Percentiles rank a stretch among this genome's conserved stretches.
phyloP scores from a whole-genome alignment of 257 asterid genomes.

The Solanum chmielewskii region DNA sequence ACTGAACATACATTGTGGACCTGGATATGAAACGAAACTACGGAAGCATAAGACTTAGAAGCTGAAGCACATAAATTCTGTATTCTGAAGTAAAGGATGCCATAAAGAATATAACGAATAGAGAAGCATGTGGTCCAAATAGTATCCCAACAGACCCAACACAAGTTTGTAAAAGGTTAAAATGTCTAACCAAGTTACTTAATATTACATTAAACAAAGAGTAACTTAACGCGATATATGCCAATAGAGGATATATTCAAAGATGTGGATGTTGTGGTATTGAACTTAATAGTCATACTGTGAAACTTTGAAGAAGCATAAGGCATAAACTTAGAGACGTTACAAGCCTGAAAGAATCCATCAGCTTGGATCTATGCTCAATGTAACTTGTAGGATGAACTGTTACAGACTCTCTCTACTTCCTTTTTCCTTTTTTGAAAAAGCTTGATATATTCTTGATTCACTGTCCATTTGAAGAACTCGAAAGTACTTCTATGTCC shows the following conservation, averaged over 20 bases:
- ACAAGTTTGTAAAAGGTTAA: neutral
- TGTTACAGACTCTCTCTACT: neutral
- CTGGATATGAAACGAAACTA: neutral
- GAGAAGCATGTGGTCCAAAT: neutral
- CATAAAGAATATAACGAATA: neutral
- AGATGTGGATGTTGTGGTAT: neutral
- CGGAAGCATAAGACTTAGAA: neutral
- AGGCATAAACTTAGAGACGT: neutral
- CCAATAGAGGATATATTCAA: neutral
- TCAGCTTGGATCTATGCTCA: neutral
- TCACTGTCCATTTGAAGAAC: neutral
- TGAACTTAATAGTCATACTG: neutral
- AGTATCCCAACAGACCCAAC: neutral
- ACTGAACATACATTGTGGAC: neutral
- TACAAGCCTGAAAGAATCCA: neutral
- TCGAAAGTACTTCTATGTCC: neutral
- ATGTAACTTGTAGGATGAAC: neutral
- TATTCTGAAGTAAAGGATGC: neutral
- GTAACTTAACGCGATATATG: neutral
- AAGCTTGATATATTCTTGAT: neutral
- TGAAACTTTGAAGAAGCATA: neutral
- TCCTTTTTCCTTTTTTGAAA: neutral
- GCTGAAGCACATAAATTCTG: neutral
- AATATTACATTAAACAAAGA: neutral
- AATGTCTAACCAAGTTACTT: neutral